These are phyloP conservation scores for Hypericum perforatum DNA, from an alignment of 345 rosid species.

Conservation along the genomic window DNA sequence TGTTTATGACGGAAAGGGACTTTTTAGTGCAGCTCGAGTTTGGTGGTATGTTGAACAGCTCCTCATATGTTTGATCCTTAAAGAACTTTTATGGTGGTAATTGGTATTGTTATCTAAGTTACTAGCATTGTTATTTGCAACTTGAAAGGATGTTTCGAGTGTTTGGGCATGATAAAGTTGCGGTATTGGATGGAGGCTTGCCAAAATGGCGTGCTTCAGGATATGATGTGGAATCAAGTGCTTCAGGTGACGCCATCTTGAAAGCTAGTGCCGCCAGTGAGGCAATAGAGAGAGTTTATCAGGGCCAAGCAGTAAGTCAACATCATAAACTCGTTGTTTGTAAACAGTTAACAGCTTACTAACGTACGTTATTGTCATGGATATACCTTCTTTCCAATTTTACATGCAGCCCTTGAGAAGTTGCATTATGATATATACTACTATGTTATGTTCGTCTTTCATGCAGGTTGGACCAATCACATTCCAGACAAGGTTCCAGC, in stretches of 20 bases:
- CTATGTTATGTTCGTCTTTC: constrained; percentile 6
- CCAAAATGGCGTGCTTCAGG: constrained; percentile 99
- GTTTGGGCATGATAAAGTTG: constrained; percentile 80
- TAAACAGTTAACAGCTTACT: too few species aligned
- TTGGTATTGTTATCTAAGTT: constrained; percentile 9
- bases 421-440: not conserved
- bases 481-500: constrained; percentile 73
- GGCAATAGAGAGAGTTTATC: constrained; percentile 89
- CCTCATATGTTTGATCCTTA: constrained; percentile 4
- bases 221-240: constrained; percentile 96
- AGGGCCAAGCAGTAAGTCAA: constrained; percentile 64
- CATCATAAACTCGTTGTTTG: too few species aligned
- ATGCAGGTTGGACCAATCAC: constrained; percentile 74
- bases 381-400: too few species aligned
- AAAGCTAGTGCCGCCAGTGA: constrained; percentile 97
- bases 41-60: constrained; percentile 75
- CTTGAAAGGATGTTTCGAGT: constrained; percentile 80
- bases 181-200: constrained; percentile 96
- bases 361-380: too few species aligned
- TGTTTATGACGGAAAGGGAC: constrained; percentile 97
- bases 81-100: not conserved
- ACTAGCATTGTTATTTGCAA: not conserved
- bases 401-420: too few species aligned
- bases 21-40: constrained; percentile 98
- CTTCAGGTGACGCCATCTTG: constrained; percentile 87